phyloP scores from a whole-genome alignment of 164 flowering plant genomes.

The Chimonanthus praecox region DNA sequence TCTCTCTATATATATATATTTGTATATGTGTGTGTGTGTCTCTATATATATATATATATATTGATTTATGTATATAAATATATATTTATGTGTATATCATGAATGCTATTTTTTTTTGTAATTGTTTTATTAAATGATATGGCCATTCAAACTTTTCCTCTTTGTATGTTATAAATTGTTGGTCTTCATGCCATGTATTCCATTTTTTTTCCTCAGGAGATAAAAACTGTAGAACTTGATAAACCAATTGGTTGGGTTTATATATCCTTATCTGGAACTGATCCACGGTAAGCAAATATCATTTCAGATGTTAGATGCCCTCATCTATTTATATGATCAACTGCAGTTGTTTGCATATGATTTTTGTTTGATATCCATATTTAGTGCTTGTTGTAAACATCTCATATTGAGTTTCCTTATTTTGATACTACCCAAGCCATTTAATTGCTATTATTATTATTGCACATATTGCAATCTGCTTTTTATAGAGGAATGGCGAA shows the following conservation, averaged over 20 bases:
- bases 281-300: slow-evolving; percentile 60
- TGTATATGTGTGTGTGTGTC: too few relatives aligned
- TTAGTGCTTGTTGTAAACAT: too few relatives aligned
- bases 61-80: too few relatives aligned
- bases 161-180: neutral
- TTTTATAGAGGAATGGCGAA: too few relatives aligned
- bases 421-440: too few relatives aligned
- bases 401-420: too few relatives aligned
- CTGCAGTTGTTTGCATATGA: neutral
- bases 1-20: too few relatives aligned
- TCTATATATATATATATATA: too few relatives aligned
- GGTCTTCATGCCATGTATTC: neutral
- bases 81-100: too few relatives aligned
- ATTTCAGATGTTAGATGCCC: neutral
- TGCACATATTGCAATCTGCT: too few relatives aligned
- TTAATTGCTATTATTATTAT: too few relatives aligned
- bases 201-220: slow-evolving; percentile 48
- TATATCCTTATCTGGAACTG: slow-evolving; percentile 78
- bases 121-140: neutral
- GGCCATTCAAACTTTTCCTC: neutral
- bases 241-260: slow-evolving; percentile 90
- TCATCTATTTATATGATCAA: neutral
- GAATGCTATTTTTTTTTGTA: neutral
- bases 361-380: too few relatives aligned
- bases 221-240: slow-evolving; percentile 73